Evolutionary conservation across 78 protist genomes (phyloP).

Genomic region (Chrysochromulina parva): DNA sequence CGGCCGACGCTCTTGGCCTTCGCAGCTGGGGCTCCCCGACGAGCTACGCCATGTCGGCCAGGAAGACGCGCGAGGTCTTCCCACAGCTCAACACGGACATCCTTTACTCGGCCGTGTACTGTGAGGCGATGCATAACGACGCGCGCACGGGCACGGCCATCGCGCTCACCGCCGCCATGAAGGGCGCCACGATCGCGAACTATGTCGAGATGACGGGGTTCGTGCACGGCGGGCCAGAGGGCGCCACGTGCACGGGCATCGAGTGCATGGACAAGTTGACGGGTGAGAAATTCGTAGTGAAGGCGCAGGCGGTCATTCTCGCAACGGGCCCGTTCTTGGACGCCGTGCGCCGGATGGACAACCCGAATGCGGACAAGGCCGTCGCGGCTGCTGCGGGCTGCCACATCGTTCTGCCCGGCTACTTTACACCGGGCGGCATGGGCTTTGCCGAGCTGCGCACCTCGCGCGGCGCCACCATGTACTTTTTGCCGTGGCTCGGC

Average conservation of each 20-base stretch:
- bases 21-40: no score
- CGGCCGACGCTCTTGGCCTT: no score
- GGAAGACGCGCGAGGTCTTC: no score
- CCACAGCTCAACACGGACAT: background rate
- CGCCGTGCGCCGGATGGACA: conserved; percentile 75
- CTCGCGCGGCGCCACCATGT: conserved; percentile 88
- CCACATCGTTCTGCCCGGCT: conserved; percentile 55
- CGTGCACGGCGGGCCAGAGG: conserved; percentile 18
- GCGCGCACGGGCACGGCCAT: conserved; percentile 76
- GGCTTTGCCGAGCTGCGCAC: conserved; percentile 22
- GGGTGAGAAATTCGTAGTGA: conserved; percentile 31
- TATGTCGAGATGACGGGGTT: conserved; percentile 64
- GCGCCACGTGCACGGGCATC: conserved; percentile 59
- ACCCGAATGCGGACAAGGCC: conserved; percentile 15
- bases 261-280: conserved; percentile 28
- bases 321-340: conserved; percentile 87
- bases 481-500: conserved; percentile 85
- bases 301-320: conserved; percentile 61
- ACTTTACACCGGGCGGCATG: conserved; percentile 10
- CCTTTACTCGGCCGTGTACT: background rate
- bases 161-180: conserved; percentile 83
- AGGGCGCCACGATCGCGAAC: conserved; percentile 82
- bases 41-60: no score
- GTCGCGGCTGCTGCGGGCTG: conserved; percentile 75
- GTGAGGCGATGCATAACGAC: conserved; percentile 74